Base-by-base conservation (phyloP, 2,329 filamentous ascomycete species). In the Tolypocladium pustulatum region DNA sequence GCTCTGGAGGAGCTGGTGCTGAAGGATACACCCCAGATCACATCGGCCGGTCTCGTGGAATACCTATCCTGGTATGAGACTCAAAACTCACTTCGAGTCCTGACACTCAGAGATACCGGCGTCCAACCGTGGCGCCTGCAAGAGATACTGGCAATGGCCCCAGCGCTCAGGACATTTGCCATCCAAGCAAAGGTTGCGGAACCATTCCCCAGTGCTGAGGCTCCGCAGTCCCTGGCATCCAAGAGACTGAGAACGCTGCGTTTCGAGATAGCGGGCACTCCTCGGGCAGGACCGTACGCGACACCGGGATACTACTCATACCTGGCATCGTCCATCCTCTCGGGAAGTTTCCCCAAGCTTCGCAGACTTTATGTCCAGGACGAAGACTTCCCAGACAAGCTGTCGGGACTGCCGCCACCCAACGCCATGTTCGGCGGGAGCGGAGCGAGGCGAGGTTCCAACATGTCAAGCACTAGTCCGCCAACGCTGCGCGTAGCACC, bases 311-410 rank as follows among this genome's bases (percentile, higher is more conserved):
- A 96, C 75, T 96, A 97, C 72, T 83, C 84, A 61, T 96, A 96
- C 72, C 83, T 97, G 25, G 86, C 90, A 32, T 83, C 83, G n/a
- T 96, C 90, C 0, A 82, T 97, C 37, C 83, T 94, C 61, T 82
- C 85, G 20, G 88, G 87, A 61, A 82, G 84, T 9, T 80, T 97
- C 9, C 91, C 91, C 1, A 82, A 81, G 40, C 79, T 97, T 10
- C 81, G 81, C 40, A 83, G 86, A 27, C 81, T 97, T 9, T 97
- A 95, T 69, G 93, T 97, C 22, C 88, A 90, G 56, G 91, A 97
- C 66, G 83, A 88, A 32, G 80, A 83, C 55, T 96, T 97, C 69
- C 86, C 91, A 2, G 90, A 96, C 64, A 81, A 87, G 13, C 82
- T 97, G 7, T 80, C 91, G 51, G 78, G 78, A 17, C 78, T 93